Conservation (phyloP, 139 green algal species). For the Chlorella vulgaris region DNA sequence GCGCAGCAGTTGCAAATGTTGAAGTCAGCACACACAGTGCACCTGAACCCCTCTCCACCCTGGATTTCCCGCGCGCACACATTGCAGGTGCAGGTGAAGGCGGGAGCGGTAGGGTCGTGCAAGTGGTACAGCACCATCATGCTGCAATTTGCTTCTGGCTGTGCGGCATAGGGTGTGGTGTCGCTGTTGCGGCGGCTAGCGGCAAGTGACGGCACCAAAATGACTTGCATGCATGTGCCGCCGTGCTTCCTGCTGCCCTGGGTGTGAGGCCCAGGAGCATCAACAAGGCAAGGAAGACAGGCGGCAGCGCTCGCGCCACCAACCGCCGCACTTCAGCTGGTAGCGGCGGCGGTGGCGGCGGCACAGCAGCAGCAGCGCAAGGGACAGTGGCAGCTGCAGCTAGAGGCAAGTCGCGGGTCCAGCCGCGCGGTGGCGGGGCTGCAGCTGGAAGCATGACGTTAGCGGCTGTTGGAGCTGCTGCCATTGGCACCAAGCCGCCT, state of each 20-base stretch:
- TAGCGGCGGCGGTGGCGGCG: neutral
- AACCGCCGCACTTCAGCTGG: neutral
- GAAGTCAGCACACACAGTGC: conserved; percentile 91
- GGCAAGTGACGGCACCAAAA: neutral
- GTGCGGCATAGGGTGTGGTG: neutral
- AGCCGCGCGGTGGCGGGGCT: no score
- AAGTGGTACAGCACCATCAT: conserved; percentile 99
- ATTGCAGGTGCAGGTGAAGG: conserved; percentile 92
- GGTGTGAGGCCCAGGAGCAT: neutral
- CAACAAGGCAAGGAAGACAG: conserved; percentile 7
- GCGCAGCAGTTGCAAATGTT: conserved; percentile 92
- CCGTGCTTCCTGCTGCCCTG: neutral
- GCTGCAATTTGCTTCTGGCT: conserved; percentile 8
- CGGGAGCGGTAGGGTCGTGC: conserved; percentile 93
- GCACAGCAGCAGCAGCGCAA: neutral
- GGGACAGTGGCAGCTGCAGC: neutral
- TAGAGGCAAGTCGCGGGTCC: neutral
- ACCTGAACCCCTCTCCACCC: conserved; percentile 87
- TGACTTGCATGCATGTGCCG: neutral
- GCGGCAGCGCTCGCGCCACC: neutral
- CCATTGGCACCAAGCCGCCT: neutral
- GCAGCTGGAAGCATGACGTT: neutral
- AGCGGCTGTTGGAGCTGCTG: neutral
- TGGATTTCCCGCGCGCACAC: conserved; percentile 89
- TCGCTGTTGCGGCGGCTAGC: neutral